Evolutionary conservation across 2,329 filamentous ascomycete species (phyloP).

Genomic region (Colletotrichum gigasporum): DNA sequence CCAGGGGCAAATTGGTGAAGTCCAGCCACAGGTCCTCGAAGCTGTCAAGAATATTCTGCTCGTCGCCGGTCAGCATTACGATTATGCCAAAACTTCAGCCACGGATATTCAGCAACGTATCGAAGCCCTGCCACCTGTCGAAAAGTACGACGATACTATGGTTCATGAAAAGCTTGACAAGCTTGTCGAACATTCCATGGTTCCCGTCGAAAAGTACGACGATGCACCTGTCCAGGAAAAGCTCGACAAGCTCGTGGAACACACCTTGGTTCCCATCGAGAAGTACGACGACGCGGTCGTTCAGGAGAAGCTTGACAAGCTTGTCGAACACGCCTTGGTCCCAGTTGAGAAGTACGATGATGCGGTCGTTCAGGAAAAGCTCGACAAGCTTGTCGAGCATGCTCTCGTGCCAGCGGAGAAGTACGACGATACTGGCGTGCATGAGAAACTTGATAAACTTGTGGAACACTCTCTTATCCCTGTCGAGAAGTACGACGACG

Average conservation of each 20-base stretch:
- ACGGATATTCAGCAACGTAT: slow-evolving; percentile 67
- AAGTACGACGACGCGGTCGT: slow-evolving; percentile 37
- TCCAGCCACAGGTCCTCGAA: slow-evolving; percentile 88
- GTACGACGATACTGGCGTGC: slow-evolving; percentile 33
- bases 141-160: slow-evolving; percentile 67
- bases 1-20: slow-evolving; percentile 81
- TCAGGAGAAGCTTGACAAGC: slow-evolving; percentile 42
- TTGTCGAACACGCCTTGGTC: slow-evolving; percentile 67
- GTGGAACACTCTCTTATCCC: slow-evolving; percentile 22
- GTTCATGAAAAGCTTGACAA: slow-evolving; percentile 51
- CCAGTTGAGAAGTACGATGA: slow-evolving; percentile 25
- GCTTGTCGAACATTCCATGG: slow-evolving; percentile 23
- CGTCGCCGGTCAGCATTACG: slow-evolving; percentile 86
- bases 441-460: slow-evolving; percentile 18
- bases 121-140: slow-evolving; percentile 52
- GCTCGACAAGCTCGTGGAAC: slow-evolving; percentile 21
- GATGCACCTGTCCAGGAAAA: slow-evolving; percentile 21
- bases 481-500: slow-evolving; percentile 36
- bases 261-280: slow-evolving; percentile 15
- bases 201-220: slow-evolving; percentile 8
- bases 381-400: slow-evolving; percentile 23
- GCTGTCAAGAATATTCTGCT: slow-evolving; percentile 86
- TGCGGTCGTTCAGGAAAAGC: slow-evolving; percentile 7
- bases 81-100: slow-evolving; percentile 79
- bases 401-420: slow-evolving; percentile 21